A percentile compares a stretch with the other conserved stretches of the same genome.
phyloP scores from a whole-genome alignment of 2,329 filamentous ascomycete genomes.

The Aureobasidium sp. region DNA sequence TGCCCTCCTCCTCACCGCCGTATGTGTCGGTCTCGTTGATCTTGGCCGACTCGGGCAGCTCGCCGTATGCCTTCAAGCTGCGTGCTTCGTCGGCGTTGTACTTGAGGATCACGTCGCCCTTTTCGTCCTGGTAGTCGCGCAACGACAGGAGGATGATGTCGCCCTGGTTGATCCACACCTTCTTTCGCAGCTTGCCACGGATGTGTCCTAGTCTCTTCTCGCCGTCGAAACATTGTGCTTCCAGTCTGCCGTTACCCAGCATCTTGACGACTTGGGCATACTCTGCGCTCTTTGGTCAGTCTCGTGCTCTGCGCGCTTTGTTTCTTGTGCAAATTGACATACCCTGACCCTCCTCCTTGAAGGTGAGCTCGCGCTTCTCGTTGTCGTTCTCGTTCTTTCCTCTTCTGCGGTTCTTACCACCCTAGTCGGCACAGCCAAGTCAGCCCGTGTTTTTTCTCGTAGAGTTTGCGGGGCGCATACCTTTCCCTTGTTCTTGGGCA shows the following conservation, averaged over 20 bases:
- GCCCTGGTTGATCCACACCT: constrained; percentile 99
- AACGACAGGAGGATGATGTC: constrained; percentile 86
- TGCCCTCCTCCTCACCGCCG: constrained; percentile 83
- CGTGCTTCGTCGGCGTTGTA: constrained; percentile 93
- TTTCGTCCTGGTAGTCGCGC: constrained; percentile 89
- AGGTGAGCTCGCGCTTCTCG: constrained; percentile 95
- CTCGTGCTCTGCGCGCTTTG: not conserved
- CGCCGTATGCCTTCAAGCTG: constrained; percentile 91
- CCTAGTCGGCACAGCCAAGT: constrained; percentile 47
- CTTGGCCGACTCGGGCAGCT: constrained; percentile 94
- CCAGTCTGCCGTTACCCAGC: constrained; percentile 89
- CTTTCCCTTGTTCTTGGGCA: constrained; percentile 99
- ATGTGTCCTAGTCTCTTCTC: constrained; percentile 77
- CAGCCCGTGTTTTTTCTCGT: constrained; percentile 20
- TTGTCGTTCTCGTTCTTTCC: constrained; percentile 86
- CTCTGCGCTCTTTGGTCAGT: constrained; percentile 38
- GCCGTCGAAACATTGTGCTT: constrained; percentile 93
- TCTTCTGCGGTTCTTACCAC: constrained; percentile 95
- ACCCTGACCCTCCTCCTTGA: constrained; percentile 96
- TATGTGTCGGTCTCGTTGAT: constrained; percentile 99
- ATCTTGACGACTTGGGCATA: constrained; percentile 89
- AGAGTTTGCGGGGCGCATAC: constrained; percentile 39
- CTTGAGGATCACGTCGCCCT: constrained; percentile 89
- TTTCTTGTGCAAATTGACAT: constrained; percentile 20
- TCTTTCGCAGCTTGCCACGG: constrained; percentile 96